phyloP scores from a whole-genome alignment of 306 rosid genomes.

The Ormosia emarginata region DNA sequence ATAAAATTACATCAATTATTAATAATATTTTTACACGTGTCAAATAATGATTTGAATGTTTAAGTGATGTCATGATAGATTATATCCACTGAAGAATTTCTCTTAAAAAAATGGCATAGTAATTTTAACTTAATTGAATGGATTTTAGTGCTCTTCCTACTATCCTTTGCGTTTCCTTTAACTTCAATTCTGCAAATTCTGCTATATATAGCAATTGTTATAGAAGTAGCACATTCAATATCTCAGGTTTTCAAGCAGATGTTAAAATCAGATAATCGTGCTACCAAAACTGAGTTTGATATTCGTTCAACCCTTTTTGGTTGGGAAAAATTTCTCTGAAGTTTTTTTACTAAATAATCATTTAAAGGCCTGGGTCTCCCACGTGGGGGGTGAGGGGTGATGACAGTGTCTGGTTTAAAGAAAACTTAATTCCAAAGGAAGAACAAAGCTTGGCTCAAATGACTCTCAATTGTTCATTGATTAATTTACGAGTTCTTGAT shows the following conservation, averaged over 20 bases:
- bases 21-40: too few species aligned
- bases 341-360: neutral
- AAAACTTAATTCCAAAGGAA: constrained; percentile 27
- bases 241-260: neutral
- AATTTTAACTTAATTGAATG: neutral
- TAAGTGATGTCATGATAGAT: too few species aligned
- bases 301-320: neutral
- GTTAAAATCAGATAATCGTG: neutral
- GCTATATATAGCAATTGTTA: neutral
- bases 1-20: too few species aligned
- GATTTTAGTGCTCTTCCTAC: neutral
- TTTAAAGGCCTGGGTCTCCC: neutral
- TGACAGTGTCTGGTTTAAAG: neutral
- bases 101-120: neutral
- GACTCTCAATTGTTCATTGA: constrained; percentile 12
- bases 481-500: constrained; percentile 15
- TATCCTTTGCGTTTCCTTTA: too few species aligned
- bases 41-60: too few species aligned
- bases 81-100: too few species aligned
- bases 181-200: neutral
- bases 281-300: neutral
- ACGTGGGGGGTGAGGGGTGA: neutral
- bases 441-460: constrained; percentile 20
- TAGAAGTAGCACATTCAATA: neutral
- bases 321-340: neutral